Evolutionary conservation across 441 rosid species (phyloP).

Genomic region (Erodium moschatum): DNA sequence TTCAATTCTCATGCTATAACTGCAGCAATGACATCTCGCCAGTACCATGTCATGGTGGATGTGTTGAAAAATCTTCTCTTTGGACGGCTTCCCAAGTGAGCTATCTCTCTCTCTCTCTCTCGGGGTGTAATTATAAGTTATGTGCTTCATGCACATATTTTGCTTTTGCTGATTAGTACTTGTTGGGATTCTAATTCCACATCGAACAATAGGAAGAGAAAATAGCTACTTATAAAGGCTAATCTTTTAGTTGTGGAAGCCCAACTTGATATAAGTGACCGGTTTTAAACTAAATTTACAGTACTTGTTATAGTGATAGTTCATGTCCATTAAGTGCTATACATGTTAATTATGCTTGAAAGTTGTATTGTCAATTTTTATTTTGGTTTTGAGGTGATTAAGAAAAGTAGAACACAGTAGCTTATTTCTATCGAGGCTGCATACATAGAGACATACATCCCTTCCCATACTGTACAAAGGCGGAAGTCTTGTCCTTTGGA

Average conservation of each 20-base stretch:
- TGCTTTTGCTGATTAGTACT: not conserved
- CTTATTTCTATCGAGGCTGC: not conserved
- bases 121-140: conserved; percentile 3
- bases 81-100: conserved; percentile 98
- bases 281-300: not conserved
- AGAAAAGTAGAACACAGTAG: not conserved
- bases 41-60: conserved; percentile 96
- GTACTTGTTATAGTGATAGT: not conserved
- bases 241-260: too few species aligned
- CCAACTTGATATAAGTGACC: too few species aligned
- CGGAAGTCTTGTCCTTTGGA: not conserved
- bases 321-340: not conserved
- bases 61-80: conserved; percentile 96
- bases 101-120: conserved; percentile 12
- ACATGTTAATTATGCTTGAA: conserved; percentile 21
- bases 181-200: too few species aligned
- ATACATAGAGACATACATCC: not conserved
- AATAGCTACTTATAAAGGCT: too few species aligned
- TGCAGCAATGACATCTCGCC: conserved; percentile 98
- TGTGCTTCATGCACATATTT: not conserved
- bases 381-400: conserved; percentile 29
- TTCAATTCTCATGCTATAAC: conserved; percentile 81
- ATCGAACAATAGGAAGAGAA: too few species aligned
- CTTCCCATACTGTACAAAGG: not conserved
- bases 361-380: conserved; percentile 24